Evolutionary conservation across 305 asterid genomes (phyloP).

Genomic region (Fraxinus sp.): DNA sequence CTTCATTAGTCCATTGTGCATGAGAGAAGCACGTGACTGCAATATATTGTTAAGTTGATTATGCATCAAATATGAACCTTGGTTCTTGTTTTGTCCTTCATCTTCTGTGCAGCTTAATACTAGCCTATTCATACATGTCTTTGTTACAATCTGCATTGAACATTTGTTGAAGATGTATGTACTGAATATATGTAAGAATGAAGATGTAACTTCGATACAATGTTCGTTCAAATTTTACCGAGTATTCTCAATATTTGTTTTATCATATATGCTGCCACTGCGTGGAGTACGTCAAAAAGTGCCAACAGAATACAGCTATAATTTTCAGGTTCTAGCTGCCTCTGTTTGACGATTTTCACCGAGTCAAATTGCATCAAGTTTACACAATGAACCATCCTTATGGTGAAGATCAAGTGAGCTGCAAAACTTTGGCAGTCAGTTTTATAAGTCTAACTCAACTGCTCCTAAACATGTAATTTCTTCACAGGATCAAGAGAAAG

Average conservation of each 20-base stretch:
- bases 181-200: not conserved
- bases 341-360: not conserved
- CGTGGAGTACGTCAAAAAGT: not conserved
- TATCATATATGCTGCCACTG: not conserved
- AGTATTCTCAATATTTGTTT: too few relatives aligned
- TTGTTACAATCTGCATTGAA: not conserved
- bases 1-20: too few relatives aligned
- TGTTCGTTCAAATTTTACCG: not conserved
- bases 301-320: not conserved
- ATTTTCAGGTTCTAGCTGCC: not conserved
- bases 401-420: conserved; percentile 55
- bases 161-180: not conserved
- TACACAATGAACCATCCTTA: conserved; percentile 46
- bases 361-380: not conserved
- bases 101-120: not conserved
- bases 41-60: not conserved
- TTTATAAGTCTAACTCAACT: not conserved
- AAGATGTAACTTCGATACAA: not conserved
- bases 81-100: not conserved
- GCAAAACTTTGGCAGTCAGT: not conserved
- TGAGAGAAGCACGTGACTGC: not conserved
- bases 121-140: not conserved
- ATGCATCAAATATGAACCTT: not conserved
- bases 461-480: not conserved
- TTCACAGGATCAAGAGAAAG: conserved; percentile 63